These are phyloP conservation scores for Sugiyamaella lignohabitans DNA, from an alignment of 805 yeast genomes.

Conservation along the genomic window DNA sequence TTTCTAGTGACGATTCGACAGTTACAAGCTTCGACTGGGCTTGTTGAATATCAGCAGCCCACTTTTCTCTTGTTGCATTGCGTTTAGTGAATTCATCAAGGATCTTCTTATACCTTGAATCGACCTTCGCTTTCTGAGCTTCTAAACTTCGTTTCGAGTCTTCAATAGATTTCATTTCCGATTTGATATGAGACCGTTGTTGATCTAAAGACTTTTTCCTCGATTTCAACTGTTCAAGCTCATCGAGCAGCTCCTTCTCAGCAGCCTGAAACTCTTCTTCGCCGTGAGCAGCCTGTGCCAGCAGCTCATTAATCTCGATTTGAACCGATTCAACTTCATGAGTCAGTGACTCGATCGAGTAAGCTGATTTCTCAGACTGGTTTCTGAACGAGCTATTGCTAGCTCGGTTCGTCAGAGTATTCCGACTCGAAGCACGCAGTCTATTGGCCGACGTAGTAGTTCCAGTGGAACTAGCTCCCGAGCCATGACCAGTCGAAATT, in stretches of 20 bases:
- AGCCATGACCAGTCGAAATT: too few relatives aligned
- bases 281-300: slow-evolving; percentile 21
- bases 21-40: slow-evolving; percentile 14
- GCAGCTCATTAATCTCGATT: slow-evolving; percentile 28
- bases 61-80: slow-evolving; percentile 10
- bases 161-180: slow-evolving; percentile 34
- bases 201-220: slow-evolving; percentile 28
- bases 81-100: slow-evolving; percentile 17
- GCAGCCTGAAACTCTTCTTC: slow-evolving; percentile 26
- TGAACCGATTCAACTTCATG: slow-evolving; percentile 32
- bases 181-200: slow-evolving; percentile 28
- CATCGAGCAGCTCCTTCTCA: slow-evolving; percentile 24
- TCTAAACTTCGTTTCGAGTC: slow-evolving; percentile 34
- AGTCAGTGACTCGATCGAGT: slow-evolving; percentile 31
- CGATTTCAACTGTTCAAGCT: slow-evolving; percentile 27
- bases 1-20: slow-evolving; percentile 9
- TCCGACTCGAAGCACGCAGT: not conserved
- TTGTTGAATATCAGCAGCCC: slow-evolving; percentile 23
- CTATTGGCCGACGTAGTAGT: not conserved
- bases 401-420: not conserved
- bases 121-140: slow-evolving; percentile 29
- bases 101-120: slow-evolving; percentile 19
- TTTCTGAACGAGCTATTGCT: not conserved
- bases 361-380: slow-evolving; percentile 10
- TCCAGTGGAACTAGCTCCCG: not conserved